Percentiles rank a stretch among this genome's conserved stretches.
Evolutionary conservation across 768 basidiomycete species (phyloP).

Genomic region (Rubroboletus pulcherrimus): DNA sequence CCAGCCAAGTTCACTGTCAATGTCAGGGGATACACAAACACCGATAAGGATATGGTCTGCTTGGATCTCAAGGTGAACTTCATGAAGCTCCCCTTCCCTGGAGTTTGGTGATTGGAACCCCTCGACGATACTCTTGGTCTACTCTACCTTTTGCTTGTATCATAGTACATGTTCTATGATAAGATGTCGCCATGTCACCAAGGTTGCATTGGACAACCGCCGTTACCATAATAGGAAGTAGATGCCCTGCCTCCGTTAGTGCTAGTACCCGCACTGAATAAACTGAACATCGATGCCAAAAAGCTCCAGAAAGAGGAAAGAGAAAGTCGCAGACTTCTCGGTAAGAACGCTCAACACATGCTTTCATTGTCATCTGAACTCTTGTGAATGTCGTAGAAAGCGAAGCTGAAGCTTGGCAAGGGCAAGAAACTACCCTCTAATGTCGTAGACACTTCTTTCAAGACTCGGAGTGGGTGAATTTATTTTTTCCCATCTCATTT

Average conservation of each 20-base stretch:
- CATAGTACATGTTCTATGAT: constrained; percentile 3
- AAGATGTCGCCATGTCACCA: neutral
- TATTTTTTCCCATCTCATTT: neutral
- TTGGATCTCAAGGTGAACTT: constrained; percentile 79
- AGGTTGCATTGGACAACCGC: neutral
- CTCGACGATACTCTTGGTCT: neutral
- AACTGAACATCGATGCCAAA: constrained; percentile 61
- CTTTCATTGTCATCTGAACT: neutral
- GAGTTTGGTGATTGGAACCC: constrained; percentile 23
- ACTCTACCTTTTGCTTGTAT: neutral
- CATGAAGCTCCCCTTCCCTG: constrained; percentile 38
- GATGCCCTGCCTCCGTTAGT: neutral
- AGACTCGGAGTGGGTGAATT: constrained; percentile 72
- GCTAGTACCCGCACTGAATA: neutral
- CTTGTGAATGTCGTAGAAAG: constrained; percentile 58
- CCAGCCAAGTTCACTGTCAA: constrained; percentile 80
- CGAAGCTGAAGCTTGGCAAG: constrained; percentile 94
- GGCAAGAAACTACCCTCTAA: constrained; percentile 81
- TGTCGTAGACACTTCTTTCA: constrained; percentile 94
- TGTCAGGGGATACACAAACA: constrained; percentile 64
- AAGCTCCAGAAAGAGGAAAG: constrained; percentile 80
- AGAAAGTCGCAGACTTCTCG: constrained; percentile 83
- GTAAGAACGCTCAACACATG: constrained; percentile 36
- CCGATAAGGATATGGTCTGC: constrained; percentile 78
- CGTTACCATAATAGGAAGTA: constrained; percentile 10